Conservation (phyloP, 495 filamentous ascomycete species). For the Massariosphaeria phaeospora region DNA sequence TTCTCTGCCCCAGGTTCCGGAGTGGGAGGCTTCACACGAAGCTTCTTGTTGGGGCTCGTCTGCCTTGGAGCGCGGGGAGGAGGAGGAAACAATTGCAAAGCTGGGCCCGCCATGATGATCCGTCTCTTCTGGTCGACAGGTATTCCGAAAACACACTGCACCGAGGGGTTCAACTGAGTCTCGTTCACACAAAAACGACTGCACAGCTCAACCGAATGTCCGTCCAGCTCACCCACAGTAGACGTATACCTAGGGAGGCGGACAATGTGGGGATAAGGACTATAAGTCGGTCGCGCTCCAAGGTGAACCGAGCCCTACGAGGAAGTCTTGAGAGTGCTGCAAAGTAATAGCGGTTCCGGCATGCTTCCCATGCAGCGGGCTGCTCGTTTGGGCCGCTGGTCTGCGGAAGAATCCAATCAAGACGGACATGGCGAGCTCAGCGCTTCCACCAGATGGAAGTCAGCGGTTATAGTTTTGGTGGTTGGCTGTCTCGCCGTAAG, state of each 20-base stretch:
- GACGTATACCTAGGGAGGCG: slow-evolving; percentile 3
- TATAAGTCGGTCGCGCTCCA: slow-evolving; percentile 24
- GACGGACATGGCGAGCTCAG: slow-evolving; percentile 26
- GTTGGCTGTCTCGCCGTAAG: slow-evolving; percentile 24
- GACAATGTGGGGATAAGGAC: slow-evolving; percentile 29
- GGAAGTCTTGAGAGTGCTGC: slow-evolving; percentile 8
- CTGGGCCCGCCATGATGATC: slow-evolving; percentile 37
- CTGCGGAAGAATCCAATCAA: slow-evolving; percentile 25
- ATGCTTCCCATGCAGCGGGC: slow-evolving; percentile 23
- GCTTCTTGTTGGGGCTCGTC: slow-evolving; percentile 25
- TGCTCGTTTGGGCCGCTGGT: slow-evolving; percentile 19
- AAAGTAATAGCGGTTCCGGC: slow-evolving; percentile 36
- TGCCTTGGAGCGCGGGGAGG: slow-evolving; percentile 37
- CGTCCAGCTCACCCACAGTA: slow-evolving; percentile 8
- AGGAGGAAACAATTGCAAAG: slow-evolving; percentile 55
- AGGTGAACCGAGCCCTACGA: slow-evolving; percentile 2
- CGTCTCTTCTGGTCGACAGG: slow-evolving; percentile 5
- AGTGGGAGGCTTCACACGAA: slow-evolving; percentile 33
- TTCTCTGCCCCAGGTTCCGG: slow-evolving; percentile 42
- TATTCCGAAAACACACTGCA: slow-evolving; percentile 15
- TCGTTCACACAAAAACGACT: not conserved
- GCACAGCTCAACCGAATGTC: slow-evolving; percentile 5
- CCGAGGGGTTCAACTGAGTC: not conserved
- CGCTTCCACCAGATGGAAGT: slow-evolving; percentile 24
- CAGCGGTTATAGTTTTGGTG: slow-evolving; percentile 34